Conservation (phyloP, 2,329 filamentous ascomycete genomes). For the Chaetomiaceae sp. region DNA sequence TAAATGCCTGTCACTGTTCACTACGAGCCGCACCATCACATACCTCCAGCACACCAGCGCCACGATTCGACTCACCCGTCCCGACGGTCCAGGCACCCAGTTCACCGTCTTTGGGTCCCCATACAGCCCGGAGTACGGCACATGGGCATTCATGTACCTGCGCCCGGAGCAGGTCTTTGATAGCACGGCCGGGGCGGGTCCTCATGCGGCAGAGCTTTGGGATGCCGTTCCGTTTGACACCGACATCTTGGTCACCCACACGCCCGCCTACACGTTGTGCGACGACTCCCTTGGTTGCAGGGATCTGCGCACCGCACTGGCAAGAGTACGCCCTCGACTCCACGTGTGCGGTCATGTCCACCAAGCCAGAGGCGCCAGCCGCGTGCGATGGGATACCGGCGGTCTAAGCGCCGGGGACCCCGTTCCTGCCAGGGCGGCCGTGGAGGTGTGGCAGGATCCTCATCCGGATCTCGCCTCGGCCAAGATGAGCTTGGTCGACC, state of each 20-base stretch:
- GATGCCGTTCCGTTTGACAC: slow-evolving; percentile 51
- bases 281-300: slow-evolving; percentile 57
- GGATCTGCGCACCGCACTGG: slow-evolving; percentile 49
- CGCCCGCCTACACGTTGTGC: slow-evolving; percentile 55
- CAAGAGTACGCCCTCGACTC: slow-evolving; percentile 56
- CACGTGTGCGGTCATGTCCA: slow-evolving; percentile 70
- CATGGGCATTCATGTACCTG: slow-evolving; percentile 64
- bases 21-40: slow-evolving; percentile 48
- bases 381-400: slow-evolving; percentile 54
- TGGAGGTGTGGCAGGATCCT: slow-evolving; percentile 53
- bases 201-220: slow-evolving; percentile 44
- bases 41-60: slow-evolving; percentile 58
- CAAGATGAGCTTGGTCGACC: slow-evolving; percentile 58
- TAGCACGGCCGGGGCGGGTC: neutral
- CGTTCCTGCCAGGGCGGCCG: slow-evolving; percentile 39
- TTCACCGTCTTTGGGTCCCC: slow-evolving; percentile 69
- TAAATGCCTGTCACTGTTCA: slow-evolving; percentile 50
- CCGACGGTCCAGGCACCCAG: slow-evolving; percentile 49
- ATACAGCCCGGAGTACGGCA: slow-evolving; percentile 48
- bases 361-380: slow-evolving; percentile 56
- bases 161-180: slow-evolving; percentile 18
- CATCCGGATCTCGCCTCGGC: slow-evolving; percentile 44
- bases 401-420: slow-evolving; percentile 32
- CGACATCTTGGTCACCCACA: slow-evolving; percentile 66
- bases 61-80: slow-evolving; percentile 47